Conservation (phyloP, 164 flowering plant genomes). For the Paratinospora sagittata region DNA sequence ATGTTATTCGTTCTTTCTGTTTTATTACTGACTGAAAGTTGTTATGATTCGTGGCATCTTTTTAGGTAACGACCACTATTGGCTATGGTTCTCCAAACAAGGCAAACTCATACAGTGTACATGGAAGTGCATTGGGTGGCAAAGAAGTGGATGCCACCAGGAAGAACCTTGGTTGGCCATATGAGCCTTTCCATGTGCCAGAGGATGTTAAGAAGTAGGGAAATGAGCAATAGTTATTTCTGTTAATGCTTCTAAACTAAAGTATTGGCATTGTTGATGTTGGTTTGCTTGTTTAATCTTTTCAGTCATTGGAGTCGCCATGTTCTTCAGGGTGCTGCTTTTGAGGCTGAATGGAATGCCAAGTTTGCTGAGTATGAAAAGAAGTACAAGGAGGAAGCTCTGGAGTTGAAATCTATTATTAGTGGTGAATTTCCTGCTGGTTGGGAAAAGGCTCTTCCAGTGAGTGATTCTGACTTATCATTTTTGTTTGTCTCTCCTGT, state of each 20-base stretch:
- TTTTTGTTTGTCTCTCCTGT: neutral
- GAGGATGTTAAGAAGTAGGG: slow-evolving; percentile 81
- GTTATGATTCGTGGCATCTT: slow-evolving; percentile 10
- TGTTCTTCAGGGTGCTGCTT: slow-evolving; percentile 60
- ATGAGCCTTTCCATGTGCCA: slow-evolving; percentile 93
- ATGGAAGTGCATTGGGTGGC: slow-evolving; percentile 88
- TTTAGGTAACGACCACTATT: slow-evolving; percentile 90
- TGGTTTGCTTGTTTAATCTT: slow-evolving; percentile 5
- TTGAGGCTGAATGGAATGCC: slow-evolving; percentile 95
- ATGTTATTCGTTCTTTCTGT: neutral
- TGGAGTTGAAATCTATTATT: slow-evolving; percentile 64
- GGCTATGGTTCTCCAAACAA: slow-evolving; percentile 99
- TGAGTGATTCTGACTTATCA: slow-evolving; percentile 27
- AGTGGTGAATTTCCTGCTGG: slow-evolving; percentile 76
- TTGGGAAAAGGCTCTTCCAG: slow-evolving; percentile 99
- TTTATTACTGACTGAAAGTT: neutral
- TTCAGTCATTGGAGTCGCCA: slow-evolving; percentile 97
- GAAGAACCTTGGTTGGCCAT: slow-evolving; percentile 87
- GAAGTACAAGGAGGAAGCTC: slow-evolving; percentile 84
- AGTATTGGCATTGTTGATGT: neutral
- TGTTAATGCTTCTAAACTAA: neutral
- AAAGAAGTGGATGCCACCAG: slow-evolving; percentile 98
- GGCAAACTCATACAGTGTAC: slow-evolving; percentile 90
- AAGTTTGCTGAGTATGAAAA: slow-evolving; percentile 88
- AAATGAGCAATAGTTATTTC: neutral